Percentiles rank a stretch among this genome's conserved stretches.
phyloP scores from a whole-genome alignment of 495 filamentous ascomycete species.

The Recurvomyces mirabilis region DNA sequence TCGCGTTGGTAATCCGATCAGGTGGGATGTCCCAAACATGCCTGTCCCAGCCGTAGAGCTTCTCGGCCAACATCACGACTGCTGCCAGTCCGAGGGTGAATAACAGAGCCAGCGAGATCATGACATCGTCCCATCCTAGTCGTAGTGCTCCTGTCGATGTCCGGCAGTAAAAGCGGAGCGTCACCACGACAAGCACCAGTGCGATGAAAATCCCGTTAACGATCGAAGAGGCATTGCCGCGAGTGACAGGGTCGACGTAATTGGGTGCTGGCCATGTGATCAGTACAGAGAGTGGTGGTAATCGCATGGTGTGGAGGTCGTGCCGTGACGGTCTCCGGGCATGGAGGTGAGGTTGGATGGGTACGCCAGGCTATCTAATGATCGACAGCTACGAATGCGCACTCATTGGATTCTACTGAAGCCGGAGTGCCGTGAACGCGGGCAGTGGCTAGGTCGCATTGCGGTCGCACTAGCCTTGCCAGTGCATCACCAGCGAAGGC shows the following conservation, averaged over 20 bases:
- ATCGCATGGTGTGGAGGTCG: too few species aligned
- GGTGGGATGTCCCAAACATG: conserved; percentile 27
- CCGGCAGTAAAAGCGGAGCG: conserved; percentile 22
- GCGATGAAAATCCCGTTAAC: conserved; percentile 24
- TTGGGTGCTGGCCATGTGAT: conserved; percentile 24
- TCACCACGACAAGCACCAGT: conserved; percentile 21
- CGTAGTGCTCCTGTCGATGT: conserved; percentile 16
- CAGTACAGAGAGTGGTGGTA: conserved; percentile 21
- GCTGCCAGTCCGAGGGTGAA: conserved; percentile 21
- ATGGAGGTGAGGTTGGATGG: too few species aligned
- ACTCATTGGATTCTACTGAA: too few species aligned
- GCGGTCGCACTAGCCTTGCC: too few species aligned
- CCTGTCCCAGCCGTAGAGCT: conserved; percentile 40
- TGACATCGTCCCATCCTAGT: conserved; percentile 25
- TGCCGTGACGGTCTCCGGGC: too few species aligned
- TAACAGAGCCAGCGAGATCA: conserved; percentile 22
- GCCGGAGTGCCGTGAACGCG: too few species aligned
- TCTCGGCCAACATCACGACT: conserved; percentile 23
- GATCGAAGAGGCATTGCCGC: conserved; percentile 22
- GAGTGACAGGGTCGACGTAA: conserved; percentile 23
- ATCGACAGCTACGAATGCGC: too few species aligned
- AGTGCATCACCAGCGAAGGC: too few species aligned
- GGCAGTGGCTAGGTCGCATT: too few species aligned
- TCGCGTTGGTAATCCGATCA: conserved; percentile 4
- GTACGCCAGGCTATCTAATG: too few species aligned